phyloP scores from a whole-genome alignment of 1,139 yeast species.

The Nakaseomyces nivariensis region DNA sequence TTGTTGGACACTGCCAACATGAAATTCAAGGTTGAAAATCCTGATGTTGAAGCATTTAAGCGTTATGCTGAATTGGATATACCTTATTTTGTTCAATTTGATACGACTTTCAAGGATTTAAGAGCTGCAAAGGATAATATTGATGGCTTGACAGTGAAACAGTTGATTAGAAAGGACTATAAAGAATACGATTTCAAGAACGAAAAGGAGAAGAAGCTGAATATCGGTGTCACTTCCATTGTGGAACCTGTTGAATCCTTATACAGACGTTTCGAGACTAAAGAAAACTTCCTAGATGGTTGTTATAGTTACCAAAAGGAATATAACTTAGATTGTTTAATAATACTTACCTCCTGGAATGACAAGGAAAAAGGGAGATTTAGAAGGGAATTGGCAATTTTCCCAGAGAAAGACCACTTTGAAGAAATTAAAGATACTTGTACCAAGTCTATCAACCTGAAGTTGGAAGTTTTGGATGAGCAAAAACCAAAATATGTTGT shows the following conservation, averaged over 20 bases:
- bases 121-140: conserved; percentile 54
- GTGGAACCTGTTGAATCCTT: conserved; percentile 60
- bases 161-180: conserved; percentile 71
- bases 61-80: conserved; percentile 11
- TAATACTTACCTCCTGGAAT: conserved; percentile 56
- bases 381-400: conserved; percentile 46
- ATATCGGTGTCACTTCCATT: conserved; percentile 68
- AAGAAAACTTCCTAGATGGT: conserved; percentile 33
- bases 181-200: conserved; percentile 52
- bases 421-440: conserved; percentile 22
- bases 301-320: conserved; percentile 33
- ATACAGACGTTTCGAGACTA: conserved; percentile 26
- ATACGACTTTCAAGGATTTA: conserved; percentile 31
- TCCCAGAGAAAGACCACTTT: conserved; percentile 19
- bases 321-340: conserved; percentile 41
- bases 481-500: conserved; percentile 1
- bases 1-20: conserved; percentile 64
- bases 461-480: conserved; percentile 23
- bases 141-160: conserved; percentile 45
- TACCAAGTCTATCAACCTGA: conserved; percentile 25
- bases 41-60: conserved; percentile 40
- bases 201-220: conserved; percentile 15
- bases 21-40: conserved; percentile 45
- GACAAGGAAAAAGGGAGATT: conserved; percentile 35
- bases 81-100: background rate